Percentiles rank a stretch among this genome's conserved stretches.
Evolutionary conservation across 2,329 filamentous ascomycete genomes (phyloP).

Genomic region (Curvularia verruculosa): DNA sequence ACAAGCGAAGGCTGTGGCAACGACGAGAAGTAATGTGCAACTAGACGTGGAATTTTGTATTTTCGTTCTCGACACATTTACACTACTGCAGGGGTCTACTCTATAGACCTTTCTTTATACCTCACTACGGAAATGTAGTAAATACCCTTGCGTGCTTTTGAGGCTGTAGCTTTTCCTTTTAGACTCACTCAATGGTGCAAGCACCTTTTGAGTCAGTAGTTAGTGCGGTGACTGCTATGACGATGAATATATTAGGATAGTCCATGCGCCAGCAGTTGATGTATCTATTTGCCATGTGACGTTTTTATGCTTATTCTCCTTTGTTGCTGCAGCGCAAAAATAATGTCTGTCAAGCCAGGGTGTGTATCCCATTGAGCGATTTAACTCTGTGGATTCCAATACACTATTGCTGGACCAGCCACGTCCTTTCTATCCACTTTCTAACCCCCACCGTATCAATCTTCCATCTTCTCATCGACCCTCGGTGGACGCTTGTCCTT

Average conservation of each 20-base stretch:
- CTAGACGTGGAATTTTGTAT: neutral
- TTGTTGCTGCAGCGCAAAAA: neutral
- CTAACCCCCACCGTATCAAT: neutral
- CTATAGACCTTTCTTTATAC: conserved; percentile 16
- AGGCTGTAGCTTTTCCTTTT: conserved; percentile 1
- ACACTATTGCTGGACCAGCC: neutral
- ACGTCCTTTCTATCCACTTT: neutral
- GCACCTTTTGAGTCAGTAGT: too few relatives aligned
- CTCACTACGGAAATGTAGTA: conserved; percentile 8
- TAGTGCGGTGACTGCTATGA: neutral
- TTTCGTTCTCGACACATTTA: neutral
- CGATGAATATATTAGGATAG: neutral
- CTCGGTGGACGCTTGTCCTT: neutral
- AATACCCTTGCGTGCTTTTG: conserved; percentile 19
- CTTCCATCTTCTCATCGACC: neutral
- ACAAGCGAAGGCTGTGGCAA: neutral
- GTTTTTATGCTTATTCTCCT: neutral
- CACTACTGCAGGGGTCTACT: conserved; percentile 1
- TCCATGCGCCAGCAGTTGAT: neutral
- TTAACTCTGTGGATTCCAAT: neutral
- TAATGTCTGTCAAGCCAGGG: neutral
- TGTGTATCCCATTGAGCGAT: neutral
- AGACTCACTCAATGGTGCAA: neutral
- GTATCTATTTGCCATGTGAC: neutral
- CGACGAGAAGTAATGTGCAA: neutral